These are phyloP conservation scores for Melastoma candidum DNA, from an alignment of 441 rosid species.

Conservation along the genomic window DNA sequence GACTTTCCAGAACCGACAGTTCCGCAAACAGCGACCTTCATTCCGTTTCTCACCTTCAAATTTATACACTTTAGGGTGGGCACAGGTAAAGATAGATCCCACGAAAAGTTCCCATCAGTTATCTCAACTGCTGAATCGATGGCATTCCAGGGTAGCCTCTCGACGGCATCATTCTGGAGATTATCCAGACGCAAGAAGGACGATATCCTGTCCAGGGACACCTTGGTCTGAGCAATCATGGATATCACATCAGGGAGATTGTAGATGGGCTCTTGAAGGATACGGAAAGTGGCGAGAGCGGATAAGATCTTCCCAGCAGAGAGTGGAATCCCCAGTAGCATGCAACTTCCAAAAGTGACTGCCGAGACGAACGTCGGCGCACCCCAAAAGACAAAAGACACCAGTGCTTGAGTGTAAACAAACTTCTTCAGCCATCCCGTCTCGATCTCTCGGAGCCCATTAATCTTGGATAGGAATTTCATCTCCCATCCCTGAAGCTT, in stretches of 20 bases:
- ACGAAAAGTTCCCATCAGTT: constrained; percentile 37
- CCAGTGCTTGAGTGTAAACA: constrained; percentile 27
- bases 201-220: constrained; percentile 53
- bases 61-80: constrained; percentile 37
- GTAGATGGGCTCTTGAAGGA: constrained; percentile 49
- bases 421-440: constrained; percentile 43
- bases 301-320: constrained; percentile 59
- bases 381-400: constrained; percentile 33
- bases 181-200: constrained; percentile 48
- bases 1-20: constrained; percentile 48
- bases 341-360: constrained; percentile 43
- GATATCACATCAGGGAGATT: constrained; percentile 48
- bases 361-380: constrained; percentile 52
- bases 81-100: constrained; percentile 38
- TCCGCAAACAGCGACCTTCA: constrained; percentile 58
- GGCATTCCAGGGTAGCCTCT: constrained; percentile 32
- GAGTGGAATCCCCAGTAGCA: constrained; percentile 37
- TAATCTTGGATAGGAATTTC: constrained; percentile 46
- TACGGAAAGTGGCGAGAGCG: constrained; percentile 56
- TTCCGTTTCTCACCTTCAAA: constrained; percentile 34
- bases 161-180: constrained; percentile 31
- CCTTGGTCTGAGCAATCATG: constrained; percentile 45
- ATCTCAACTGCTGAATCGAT: constrained; percentile 39
- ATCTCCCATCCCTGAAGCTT: constrained; percentile 74
- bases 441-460: constrained; percentile 33